Percentiles rank a stretch among this genome's conserved stretches.
These are phyloP conservation scores for Solanum paucissectum DNA, from an alignment of 257 asterid species.

Conservation along the genomic window DNA sequence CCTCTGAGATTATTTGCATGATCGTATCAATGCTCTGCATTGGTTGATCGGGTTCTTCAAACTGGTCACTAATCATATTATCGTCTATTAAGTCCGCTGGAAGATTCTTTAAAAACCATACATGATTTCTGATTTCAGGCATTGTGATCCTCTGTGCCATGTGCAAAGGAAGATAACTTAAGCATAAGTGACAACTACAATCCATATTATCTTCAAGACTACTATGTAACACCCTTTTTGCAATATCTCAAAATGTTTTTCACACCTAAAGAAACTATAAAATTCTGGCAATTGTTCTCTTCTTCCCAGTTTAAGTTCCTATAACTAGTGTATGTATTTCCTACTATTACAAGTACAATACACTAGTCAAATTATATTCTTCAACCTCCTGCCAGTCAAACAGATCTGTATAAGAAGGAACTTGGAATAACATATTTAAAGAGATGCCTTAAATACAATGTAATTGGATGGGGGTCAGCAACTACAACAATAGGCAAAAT, in stretches of 20 bases:
- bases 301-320: background rate
- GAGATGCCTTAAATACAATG: background rate
- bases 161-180: background rate
- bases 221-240: background rate
- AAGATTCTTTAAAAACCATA: constrained; percentile 82
- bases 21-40: constrained; percentile 77
- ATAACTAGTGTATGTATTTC: background rate
- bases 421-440: background rate
- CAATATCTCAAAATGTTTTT: background rate
- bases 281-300: background rate
- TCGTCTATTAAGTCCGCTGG: constrained; percentile 89
- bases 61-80: constrained; percentile 39
- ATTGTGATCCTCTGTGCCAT: constrained; percentile 70
- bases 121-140: constrained; percentile 58
- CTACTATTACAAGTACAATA: background rate
- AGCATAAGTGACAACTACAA: background rate
- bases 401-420: background rate
- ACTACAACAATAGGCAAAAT: background rate
- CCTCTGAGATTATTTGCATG: constrained; percentile 89
- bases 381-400: background rate
- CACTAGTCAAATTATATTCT: background rate
- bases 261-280: background rate
- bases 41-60: constrained; percentile 84
- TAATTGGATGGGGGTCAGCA: background rate
- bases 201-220: background rate